Evolutionary conservation across 768 basidiomycete species (phyloP).

Genomic region (Cyclocybe aegerita): DNA sequence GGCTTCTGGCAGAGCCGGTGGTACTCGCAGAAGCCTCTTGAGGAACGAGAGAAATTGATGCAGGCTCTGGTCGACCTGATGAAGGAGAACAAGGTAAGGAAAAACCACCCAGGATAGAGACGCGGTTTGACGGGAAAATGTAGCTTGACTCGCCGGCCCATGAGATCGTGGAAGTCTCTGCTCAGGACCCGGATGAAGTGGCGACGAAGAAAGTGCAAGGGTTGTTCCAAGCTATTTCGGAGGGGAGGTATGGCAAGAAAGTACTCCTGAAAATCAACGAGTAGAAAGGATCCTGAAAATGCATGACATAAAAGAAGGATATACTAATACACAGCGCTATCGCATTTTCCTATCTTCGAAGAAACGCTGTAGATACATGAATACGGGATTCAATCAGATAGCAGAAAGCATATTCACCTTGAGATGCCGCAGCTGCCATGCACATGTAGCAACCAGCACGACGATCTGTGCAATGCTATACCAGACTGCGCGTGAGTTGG

Average conservation of each 20-base stretch:
- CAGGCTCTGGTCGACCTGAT: conserved; percentile 52
- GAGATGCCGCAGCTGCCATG: conserved; percentile 93
- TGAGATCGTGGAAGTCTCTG: conserved; percentile 58
- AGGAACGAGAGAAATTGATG: conserved; percentile 54
- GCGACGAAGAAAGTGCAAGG: conserved; percentile 46
- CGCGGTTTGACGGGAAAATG: not conserved
- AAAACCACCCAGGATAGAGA: not conserved
- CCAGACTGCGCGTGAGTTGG: conserved; percentile 94
- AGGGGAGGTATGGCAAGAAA: conserved; percentile 41
- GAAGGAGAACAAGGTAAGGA: conserved; percentile 48
- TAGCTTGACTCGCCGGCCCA: conserved; percentile 71
- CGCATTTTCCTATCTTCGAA: conserved; percentile 85
- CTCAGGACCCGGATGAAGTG: conserved; percentile 33
- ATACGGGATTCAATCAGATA: conserved; percentile 2
- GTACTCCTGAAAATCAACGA: conserved; percentile 38
- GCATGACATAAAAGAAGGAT: not conserved
- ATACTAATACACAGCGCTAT: conserved; percentile 29
- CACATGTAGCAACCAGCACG: conserved; percentile 80
- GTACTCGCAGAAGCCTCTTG: conserved; percentile 50
- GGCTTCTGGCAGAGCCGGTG: conserved; percentile 82
- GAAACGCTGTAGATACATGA: conserved; percentile 54
- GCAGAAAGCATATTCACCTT: conserved; percentile 52
- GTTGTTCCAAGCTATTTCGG: conserved; percentile 40
- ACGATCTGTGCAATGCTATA: conserved; percentile 88
- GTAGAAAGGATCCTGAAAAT: conserved; percentile 6